Evolutionary conservation across 305 asterid genomes (phyloP).

Genomic region (Ajuga reptans): DNA sequence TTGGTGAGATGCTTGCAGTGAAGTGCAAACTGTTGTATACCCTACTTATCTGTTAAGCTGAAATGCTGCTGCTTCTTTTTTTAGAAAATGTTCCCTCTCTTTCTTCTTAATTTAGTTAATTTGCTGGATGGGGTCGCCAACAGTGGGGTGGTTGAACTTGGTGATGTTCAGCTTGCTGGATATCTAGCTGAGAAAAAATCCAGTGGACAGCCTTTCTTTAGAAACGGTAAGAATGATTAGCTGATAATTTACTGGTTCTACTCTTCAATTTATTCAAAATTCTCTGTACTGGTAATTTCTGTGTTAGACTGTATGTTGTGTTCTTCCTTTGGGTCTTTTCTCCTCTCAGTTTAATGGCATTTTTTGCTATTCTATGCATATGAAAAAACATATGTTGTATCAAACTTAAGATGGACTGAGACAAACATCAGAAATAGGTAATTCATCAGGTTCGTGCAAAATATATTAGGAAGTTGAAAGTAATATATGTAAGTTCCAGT

Average conservation of each 20-base stretch:
- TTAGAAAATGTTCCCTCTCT: conserved; percentile 8
- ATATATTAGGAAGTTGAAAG: background rate
- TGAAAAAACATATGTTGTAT: background rate
- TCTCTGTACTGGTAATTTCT: background rate
- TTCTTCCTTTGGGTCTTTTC: background rate
- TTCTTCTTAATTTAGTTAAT: conserved; percentile 35
- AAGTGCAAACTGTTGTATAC: conserved; percentile 2
- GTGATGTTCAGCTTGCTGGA: conserved; percentile 60
- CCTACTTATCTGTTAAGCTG: conserved; percentile 14
- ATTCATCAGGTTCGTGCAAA: background rate
- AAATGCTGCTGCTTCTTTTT: background rate
- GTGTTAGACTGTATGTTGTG: background rate
- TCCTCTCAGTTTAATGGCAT: background rate
- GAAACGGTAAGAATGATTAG: conserved; percentile 51
- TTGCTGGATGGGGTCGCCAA: conserved; percentile 76
- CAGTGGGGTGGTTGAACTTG: conserved; percentile 73
- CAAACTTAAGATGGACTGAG: background rate
- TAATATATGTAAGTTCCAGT: background rate
- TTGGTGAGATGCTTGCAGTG: conserved; percentile 39
- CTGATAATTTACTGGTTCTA: conserved; percentile 5
- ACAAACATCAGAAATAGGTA: background rate
- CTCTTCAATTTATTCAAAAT: conserved; percentile 1
- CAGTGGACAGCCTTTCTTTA: conserved; percentile 68
- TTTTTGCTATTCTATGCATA: background rate
- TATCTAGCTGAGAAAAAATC: conserved; percentile 81